These are phyloP conservation scores for Calonectria leucothoes DNA, from an alignment of 2,329 filamentous ascomycete species.

Conservation along the genomic window DNA sequence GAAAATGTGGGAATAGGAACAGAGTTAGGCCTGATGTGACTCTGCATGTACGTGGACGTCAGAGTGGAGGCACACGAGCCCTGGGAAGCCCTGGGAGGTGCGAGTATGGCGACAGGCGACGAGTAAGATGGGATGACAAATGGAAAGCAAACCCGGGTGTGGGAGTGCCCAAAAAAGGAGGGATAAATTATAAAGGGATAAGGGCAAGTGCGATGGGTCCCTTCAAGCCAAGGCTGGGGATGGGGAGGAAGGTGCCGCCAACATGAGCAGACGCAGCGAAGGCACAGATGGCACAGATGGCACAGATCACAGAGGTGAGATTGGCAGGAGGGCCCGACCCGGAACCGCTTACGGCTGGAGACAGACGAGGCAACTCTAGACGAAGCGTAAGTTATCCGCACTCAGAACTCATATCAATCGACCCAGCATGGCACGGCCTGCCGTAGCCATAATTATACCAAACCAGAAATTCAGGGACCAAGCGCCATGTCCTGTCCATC, in stretches of 20 bases:
- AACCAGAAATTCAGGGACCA: background rate
- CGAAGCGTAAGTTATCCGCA: background rate
- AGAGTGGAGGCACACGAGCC: background rate
- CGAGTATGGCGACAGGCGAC: background rate
- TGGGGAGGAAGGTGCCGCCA: background rate
- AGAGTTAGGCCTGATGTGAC: slow-evolving; percentile 4
- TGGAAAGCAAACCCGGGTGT: background rate
- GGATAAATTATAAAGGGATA: background rate
- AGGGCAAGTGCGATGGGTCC: background rate
- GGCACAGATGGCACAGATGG: background rate
- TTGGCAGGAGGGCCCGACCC: background rate
- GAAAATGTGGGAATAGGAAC: slow-evolving; percentile 7
- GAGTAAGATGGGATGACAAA: background rate
- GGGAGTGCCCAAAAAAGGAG: background rate
- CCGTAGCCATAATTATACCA: background rate
- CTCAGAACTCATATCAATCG: background rate
- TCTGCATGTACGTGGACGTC: slow-evolving; percentile 3
- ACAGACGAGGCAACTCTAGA: background rate
- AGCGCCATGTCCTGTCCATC: background rate
- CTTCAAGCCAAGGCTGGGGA: background rate
- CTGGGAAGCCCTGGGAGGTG: background rate
- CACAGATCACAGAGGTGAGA: background rate
- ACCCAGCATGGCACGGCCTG: background rate
- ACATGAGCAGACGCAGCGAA: background rate
- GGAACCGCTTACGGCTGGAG: background rate